Percentiles rank a stretch among this genome's conserved stretches.
phyloP scores from a whole-genome alignment of 352 stramenopile genomes.

The Globisporangium ultimum region DNA sequence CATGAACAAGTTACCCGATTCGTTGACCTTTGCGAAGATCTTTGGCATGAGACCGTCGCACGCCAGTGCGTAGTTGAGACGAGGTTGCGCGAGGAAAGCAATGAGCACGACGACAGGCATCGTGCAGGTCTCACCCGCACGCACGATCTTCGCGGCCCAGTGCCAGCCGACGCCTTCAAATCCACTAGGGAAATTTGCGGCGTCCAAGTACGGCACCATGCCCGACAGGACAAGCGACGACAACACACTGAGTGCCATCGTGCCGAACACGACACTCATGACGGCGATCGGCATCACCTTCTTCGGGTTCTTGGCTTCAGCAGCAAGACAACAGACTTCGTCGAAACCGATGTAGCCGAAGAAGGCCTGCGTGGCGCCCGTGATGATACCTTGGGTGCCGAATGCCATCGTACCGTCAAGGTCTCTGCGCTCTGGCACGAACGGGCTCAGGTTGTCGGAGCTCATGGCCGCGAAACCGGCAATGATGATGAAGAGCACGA shows the following conservation, averaged over 20 bases:
- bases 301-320: conserved; percentile 73
- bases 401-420: conserved; percentile 26
- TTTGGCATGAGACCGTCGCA: conserved; percentile 91
- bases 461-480: conserved; percentile 7
- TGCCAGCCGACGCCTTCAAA: conserved; percentile 44
- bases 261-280: conserved; percentile 71
- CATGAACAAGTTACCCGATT: conserved; percentile 74
- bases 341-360: conserved; percentile 95
- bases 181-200: conserved; percentile 40
- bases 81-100: conserved; percentile 92
- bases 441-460: conserved; percentile 79
- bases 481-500: conserved; percentile 88
- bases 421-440: conserved; percentile 43
- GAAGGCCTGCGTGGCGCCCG: conserved; percentile 84
- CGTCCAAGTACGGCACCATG: conserved; percentile 57
- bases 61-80: conserved; percentile 91
- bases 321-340: conserved; percentile 89
- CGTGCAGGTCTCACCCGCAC: conserved; percentile 65
- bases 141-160: conserved; percentile 51
- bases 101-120: conserved; percentile 95
- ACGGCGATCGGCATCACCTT: conserved; percentile 80
- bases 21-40: conserved; percentile 84
- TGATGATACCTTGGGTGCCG: conserved; percentile 68
- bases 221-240: conserved; percentile 85
- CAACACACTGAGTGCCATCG: conserved; percentile 60